Base-by-base conservation (phyloP, 2,329 filamentous ascomycete species). In the Byssochlamys sp. region DNA sequence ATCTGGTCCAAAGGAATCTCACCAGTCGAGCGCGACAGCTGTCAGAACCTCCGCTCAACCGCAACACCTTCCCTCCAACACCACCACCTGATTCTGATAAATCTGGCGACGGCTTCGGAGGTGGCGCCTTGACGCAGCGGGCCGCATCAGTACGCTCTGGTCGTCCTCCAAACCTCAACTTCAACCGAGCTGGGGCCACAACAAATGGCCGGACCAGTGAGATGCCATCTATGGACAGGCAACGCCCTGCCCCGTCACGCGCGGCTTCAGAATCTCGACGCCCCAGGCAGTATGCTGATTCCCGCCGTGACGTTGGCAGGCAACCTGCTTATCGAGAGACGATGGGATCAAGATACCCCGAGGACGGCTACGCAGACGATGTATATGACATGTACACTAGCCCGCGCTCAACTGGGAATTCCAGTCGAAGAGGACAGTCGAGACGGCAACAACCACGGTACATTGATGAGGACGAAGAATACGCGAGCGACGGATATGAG, bases 1-100 rank as follows among this genome's bases (percentile, higher is more conserved):
- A 97, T 66, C 84, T 97, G 7, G 92, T 97, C 60, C 94, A 94
- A 71, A 87, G 90, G 31, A 89, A 88, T 54, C 78, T 97, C 33
- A 82, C 83, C 64, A 92, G 88, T 68, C 84, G 89, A 62, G 75
- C 76, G 62, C 83, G 88, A 67, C 90, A 95, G 67, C 90, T 94
- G 69, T 94, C 89, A 19, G 91, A 94, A 69, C 90, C 90, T 7
- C 89, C 90, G 0, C 78, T 85, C 62, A 84, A 83, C 69, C 85
- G 90, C 66, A 89, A 89, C 66, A 83, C 92, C 61, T 96, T 97
- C 77, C 94, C 94, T 19, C 94, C 94, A n/a, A 97, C 94, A n/a
- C 94, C 94, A 48, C 94, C 94, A 5, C 94, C 94, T 4, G 94
- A 99, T 78, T 83, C 84, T 61, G 91, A 96, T 64, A 87, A 86